Evolutionary conservation across 768 basidiomycete species (phyloP).

Genomic region (Grammothele lineata): DNA sequence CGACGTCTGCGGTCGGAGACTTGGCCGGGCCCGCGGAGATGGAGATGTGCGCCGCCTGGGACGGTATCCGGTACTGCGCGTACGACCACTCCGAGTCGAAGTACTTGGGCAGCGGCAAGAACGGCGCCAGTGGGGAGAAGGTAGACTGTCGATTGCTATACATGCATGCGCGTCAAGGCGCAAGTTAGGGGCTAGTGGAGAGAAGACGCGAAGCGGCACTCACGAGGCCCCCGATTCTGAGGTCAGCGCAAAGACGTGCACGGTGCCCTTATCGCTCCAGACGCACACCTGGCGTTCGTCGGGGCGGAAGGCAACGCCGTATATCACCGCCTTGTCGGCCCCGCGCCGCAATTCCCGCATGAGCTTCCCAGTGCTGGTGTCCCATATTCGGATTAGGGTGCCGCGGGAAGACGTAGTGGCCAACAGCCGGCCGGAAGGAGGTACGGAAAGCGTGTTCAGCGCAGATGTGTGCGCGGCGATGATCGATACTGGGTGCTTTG

Average conservation of each 20-base stretch:
- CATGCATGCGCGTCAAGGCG: too few species aligned
- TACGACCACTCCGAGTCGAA: conserved; percentile 98
- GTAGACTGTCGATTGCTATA: conserved; percentile 86
- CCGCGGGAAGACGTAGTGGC: conserved; percentile 83
- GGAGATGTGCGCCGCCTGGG: conserved; percentile 79
- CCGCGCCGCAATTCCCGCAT: conserved; percentile 80
- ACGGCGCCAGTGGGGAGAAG: conserved; percentile 74
- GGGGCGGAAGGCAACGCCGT: conserved; percentile 82
- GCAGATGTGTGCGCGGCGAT: conserved; percentile 81
- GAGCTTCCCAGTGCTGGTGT: conserved; percentile 66
- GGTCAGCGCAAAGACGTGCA: conserved; percentile 78
- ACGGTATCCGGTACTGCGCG: conserved; percentile 85
- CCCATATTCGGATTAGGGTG: conserved; percentile 87
- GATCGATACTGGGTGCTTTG: conserved; percentile 70
- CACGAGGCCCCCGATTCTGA: conserved; percentile 61
- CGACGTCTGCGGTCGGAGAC: conserved; percentile 53
- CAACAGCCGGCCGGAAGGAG: conserved; percentile 72
- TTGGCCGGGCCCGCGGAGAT: conserved; percentile 60
- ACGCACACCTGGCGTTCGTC: conserved; percentile 86
- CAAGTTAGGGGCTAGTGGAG: not conserved
- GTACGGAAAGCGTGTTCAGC: conserved; percentile 72
- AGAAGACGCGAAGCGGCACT: conserved; percentile 38
- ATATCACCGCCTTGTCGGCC: conserved; percentile 87
- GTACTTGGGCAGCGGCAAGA: conserved; percentile 82
- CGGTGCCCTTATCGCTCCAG: conserved; percentile 94